Evolutionary conservation across 176 grass and related monocot species (phyloP).

Genomic region (Carex scoparia): DNA sequence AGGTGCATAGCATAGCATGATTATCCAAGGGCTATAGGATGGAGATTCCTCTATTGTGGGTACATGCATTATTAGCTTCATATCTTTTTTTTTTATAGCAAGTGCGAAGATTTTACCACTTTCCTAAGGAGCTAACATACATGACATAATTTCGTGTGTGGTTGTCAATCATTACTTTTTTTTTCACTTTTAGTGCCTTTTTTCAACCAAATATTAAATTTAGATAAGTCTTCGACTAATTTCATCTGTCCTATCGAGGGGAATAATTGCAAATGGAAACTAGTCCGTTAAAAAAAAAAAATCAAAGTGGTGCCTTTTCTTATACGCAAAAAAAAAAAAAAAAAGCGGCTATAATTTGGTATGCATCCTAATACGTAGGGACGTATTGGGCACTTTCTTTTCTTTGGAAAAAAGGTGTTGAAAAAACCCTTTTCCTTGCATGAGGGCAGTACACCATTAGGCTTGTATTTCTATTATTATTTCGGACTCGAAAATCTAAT

Average conservation of each 20-base stretch:
- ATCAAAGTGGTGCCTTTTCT: background rate
- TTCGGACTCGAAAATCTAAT: background rate
- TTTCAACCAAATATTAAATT: background rate
- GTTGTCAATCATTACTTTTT: background rate
- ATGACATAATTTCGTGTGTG: background rate
- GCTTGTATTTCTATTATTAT: background rate
- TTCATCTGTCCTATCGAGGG: background rate
- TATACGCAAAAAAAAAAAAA: background rate
- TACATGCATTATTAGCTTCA: background rate
- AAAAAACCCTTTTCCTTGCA: background rate
- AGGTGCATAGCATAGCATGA: conserved; percentile 16
- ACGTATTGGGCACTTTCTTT: background rate
- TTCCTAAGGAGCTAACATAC: background rate
- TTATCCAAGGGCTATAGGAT: background rate
- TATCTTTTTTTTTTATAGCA: conserved; percentile 15
- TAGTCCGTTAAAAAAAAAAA: background rate
- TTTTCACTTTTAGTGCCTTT: background rate
- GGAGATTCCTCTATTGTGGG: conserved; percentile 16
- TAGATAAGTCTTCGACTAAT: background rate
- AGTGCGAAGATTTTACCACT: background rate
- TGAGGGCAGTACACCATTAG: background rate
- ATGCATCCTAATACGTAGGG: background rate
- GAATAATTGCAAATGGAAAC: background rate
- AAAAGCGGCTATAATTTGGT: background rate
- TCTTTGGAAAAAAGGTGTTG: background rate